These are phyloP conservation scores for Nigrospora sphaerica DNA, from an alignment of 2,329 filamentous ascomycete species.

Conservation along the genomic window DNA sequence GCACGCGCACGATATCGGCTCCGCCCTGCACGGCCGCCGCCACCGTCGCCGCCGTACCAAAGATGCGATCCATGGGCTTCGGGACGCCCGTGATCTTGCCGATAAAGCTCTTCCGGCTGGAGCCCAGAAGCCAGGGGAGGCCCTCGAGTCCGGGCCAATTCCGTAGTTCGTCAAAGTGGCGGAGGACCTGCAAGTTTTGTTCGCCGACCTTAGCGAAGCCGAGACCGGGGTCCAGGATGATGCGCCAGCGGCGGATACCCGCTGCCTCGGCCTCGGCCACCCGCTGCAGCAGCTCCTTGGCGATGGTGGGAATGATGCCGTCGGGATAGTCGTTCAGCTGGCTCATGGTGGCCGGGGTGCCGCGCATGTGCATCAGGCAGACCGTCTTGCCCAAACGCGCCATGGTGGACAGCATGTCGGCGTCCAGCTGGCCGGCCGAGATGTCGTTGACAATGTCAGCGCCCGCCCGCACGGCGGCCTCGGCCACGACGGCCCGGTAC, in stretches of 20 bases:
- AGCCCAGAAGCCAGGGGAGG: constrained; percentile 83
- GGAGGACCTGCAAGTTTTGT: constrained; percentile 77
- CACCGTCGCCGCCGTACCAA: constrained; percentile 85
- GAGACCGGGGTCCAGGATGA: constrained; percentile 87
- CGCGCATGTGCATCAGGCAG: constrained; percentile 88
- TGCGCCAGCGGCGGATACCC: constrained; percentile 85
- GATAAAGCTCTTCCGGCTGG: constrained; percentile 85
- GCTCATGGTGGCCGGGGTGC: constrained; percentile 77
- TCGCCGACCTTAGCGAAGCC: constrained; percentile 82
- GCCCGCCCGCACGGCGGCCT: constrained; percentile 66
- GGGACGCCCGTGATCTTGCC: constrained; percentile 72
- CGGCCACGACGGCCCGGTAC: constrained; percentile 78
- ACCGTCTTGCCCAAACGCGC: constrained; percentile 73
- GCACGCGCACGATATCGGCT: constrained; percentile 86
- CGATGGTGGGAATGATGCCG: constrained; percentile 60
- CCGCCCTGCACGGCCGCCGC: constrained; percentile 80
- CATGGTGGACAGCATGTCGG: constrained; percentile 73
- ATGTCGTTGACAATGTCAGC: constrained; percentile 95
- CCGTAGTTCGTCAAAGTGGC: constrained; percentile 57
- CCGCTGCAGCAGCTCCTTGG: constrained; percentile 60
- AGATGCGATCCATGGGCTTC: constrained; percentile 62
- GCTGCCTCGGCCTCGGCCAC: constrained; percentile 69
- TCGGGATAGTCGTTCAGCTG: constrained; percentile 59
- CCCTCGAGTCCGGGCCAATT: constrained; percentile 57
- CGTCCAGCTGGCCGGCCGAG: constrained; percentile 72